A percentile compares a stretch with the other conserved stretches of the same genome.
Evolutionary conservation across 1,284 basidiomycete species (phyloP).

Genomic region (Leccinum fallax): DNA sequence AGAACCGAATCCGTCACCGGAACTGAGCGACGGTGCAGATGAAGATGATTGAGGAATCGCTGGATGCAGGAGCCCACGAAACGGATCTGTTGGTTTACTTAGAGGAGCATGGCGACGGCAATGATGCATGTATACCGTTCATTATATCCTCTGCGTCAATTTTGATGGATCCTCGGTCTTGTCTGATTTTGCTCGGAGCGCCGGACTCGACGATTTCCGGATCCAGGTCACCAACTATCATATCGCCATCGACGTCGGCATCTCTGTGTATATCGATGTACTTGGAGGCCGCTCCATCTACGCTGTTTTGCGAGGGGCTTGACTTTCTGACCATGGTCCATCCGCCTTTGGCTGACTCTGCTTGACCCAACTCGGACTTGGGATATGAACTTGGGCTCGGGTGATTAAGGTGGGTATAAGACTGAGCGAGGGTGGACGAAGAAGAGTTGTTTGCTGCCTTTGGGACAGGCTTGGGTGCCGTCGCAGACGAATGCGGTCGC

Average conservation of each 20-base stretch:
- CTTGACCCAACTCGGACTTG: slow-evolving; percentile 40
- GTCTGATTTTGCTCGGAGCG: slow-evolving; percentile 42
- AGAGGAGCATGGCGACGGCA: slow-evolving; percentile 19
- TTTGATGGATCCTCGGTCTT: slow-evolving; percentile 49
- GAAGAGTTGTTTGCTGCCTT: slow-evolving; percentile 53
- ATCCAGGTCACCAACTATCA: slow-evolving; percentile 75
- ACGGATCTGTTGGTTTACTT: slow-evolving; percentile 51
- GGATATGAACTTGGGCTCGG: slow-evolving; percentile 80
- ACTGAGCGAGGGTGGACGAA: slow-evolving; percentile 72
- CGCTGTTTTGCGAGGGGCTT: slow-evolving; percentile 28
- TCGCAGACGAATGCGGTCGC: slow-evolving; percentile 40
- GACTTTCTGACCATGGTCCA: slow-evolving; percentile 71
- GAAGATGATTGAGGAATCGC: slow-evolving; percentile 36
- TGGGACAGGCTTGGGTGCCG: slow-evolving; percentile 63
- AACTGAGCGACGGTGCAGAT: slow-evolving; percentile 30
- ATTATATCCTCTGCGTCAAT: slow-evolving; percentile 74
- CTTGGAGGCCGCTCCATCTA: slow-evolving; percentile 36
- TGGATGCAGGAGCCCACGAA: slow-evolving; percentile 46
- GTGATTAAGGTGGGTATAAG: slow-evolving; percentile 78
- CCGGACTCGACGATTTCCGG: slow-evolving; percentile 48
- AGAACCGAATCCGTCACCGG: slow-evolving; percentile 17
- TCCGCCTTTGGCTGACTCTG: slow-evolving; percentile 51
- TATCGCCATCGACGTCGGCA: slow-evolving; percentile 66
- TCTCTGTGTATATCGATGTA: slow-evolving; percentile 44
- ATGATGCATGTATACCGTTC: slow-evolving; percentile 52